Percentiles rank a stretch among this genome's conserved stretches.
phyloP scores from a whole-genome alignment of 2,329 filamentous ascomycete genomes.

The Thielaviopsis musarum region DNA sequence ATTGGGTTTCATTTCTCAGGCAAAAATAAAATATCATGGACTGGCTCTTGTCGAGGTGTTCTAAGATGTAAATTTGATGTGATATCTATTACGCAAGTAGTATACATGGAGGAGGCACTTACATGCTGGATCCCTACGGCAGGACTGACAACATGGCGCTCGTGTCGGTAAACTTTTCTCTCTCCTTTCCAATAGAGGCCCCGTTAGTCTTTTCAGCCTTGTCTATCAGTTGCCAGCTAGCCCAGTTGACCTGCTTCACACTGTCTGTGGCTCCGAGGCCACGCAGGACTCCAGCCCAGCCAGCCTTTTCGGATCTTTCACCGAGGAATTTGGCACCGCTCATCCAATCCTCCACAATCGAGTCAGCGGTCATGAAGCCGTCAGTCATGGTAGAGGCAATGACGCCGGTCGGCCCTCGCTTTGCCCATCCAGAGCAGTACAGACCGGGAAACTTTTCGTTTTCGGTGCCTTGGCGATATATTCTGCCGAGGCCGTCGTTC shows the following conservation, averaged over 20 bases:
- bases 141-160: conserved; percentile 38
- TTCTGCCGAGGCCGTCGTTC: conserved; percentile 66
- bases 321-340: conserved; percentile 25
- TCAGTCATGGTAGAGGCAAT: conserved; percentile 95
- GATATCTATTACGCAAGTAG: not conserved
- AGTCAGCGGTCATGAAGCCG: conserved; percentile 76
- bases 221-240: conserved; percentile 75
- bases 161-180: conserved; percentile 50
- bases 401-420: conserved; percentile 82
- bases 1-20: not conserved
- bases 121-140: not conserved
- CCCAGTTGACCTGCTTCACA: conserved; percentile 49
- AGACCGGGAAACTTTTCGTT: conserved; percentile 42
- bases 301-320: conserved; percentile 20
- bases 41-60: not conserved
- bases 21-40: conserved; percentile 14
- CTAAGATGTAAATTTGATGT: not conserved
- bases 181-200: conserved; percentile 49
- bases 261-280: conserved; percentile 22
- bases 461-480: conserved; percentile 21
- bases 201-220: conserved; percentile 56
- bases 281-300: conserved; percentile 61
- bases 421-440: conserved; percentile 95
- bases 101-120: not conserved
- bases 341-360: conserved; percentile 63